Evolutionary conservation across 352 stramenopile genomes (phyloP).

Genomic region (Phytophthora uliginosa): DNA sequence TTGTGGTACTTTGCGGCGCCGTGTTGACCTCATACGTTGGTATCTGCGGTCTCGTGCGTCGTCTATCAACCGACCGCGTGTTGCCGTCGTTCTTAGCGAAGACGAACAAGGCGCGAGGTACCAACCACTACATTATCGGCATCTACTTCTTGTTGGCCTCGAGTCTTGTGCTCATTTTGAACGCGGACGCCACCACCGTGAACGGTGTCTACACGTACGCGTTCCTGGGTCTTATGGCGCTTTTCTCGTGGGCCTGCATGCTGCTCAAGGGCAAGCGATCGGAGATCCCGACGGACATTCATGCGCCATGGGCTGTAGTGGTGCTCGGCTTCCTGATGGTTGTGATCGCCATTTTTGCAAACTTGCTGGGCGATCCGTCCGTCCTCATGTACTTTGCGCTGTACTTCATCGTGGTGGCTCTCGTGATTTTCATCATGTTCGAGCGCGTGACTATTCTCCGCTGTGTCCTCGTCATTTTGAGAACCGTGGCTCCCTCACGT

Average conservation of each 20-base stretch:
- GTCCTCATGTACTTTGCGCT: constrained; percentile 68
- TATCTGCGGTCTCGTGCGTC: constrained; percentile 78
- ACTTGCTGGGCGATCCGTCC: constrained; percentile 51
- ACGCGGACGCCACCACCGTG: constrained; percentile 79
- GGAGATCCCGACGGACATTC: constrained; percentile 72
- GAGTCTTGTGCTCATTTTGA: constrained; percentile 74
- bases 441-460: constrained; percentile 60
- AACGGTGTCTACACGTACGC: constrained; percentile 89
- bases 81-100: constrained; percentile 56
- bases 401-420: constrained; percentile 59
- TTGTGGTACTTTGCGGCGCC: constrained; percentile 86
- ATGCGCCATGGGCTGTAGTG: constrained; percentile 56
- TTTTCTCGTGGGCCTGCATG: constrained; percentile 88
- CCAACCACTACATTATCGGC: constrained; percentile 82
- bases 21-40: constrained; percentile 86
- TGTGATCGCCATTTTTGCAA: constrained; percentile 57
- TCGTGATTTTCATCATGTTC: constrained; percentile 64
- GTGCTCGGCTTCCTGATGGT: constrained; percentile 56
- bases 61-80: constrained; percentile 78
- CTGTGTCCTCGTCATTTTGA: constrained; percentile 43
- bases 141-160: constrained; percentile 71
- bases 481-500: constrained; percentile 45
- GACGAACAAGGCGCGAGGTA: constrained; percentile 66
- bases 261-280: constrained; percentile 88
- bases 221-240: constrained; percentile 86